Base-by-base conservation (phyloP, 2,329 filamentous ascomycete species). In the Cryphonectria japonica region DNA sequence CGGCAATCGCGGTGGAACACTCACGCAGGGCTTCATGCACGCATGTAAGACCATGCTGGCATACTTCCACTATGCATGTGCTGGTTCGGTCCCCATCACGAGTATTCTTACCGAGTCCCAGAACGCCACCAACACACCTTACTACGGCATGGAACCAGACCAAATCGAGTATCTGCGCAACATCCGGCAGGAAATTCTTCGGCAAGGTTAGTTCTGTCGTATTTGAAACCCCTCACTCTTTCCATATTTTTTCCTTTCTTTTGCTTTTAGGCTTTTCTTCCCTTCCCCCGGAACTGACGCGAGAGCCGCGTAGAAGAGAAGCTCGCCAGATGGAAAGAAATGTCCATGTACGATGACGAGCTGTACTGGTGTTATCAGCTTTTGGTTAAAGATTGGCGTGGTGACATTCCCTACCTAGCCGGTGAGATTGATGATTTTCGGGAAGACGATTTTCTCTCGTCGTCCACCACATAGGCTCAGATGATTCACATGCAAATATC, bases 321-420 rank as follows among this genome's bases (percentile, higher is more conserved):
- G 52, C 52, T 57, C 26, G 26, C 26, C 52, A 57, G 16, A 29
- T 57, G 52, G 52, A 29, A 57, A 5, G 11, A 29, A 13, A 26
- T 57, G 26, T 57, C 52, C 26, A 57, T 57, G 52, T 57, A 57
- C 26, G 52, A 57, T 57, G 52, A 57, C 26, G 52, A 57, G 52
- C 13, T 57, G 26, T 57, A 57, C 52, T 57, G 52, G 52, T 57
- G 52, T 57, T 57, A 57, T 57, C 52, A 57, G 52, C 52, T 57
- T 29, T 29, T 57, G 52, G 52, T 57, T 6, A 16, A 57, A 29
- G 52, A 57, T 16, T 57, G 52, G 52, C 52, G n/a, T 2, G 52
- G 52, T 16, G 26, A 57, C 52, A 57, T 29, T 26, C 52, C 52
- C 29, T 57, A 57, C 2, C 11, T 16, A 14, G 52, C 52, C 11